Evolutionary conservation across 768 basidiomycete genomes (phyloP).

Genomic region (Mycena polygramma): DNA sequence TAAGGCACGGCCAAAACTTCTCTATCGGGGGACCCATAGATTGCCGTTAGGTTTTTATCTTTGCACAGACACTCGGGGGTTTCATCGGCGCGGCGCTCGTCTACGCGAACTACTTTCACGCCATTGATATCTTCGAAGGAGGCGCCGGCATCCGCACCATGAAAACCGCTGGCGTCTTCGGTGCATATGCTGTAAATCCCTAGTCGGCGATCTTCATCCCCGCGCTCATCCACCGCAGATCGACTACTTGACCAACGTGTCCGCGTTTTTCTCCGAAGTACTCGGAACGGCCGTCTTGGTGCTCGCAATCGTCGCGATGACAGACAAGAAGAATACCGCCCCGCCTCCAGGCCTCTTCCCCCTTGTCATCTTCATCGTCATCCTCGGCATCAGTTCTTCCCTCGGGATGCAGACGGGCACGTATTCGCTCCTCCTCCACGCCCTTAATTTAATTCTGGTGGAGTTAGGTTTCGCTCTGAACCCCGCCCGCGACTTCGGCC

Average conservation of each 20-base stretch:
- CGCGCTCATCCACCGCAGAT: constrained; percentile 7
- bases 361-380: constrained; percentile 58
- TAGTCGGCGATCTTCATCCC: no score
- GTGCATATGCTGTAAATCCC: constrained; percentile 24
- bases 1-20: constrained; percentile 1
- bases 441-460: not conserved
- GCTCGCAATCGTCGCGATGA: constrained; percentile 57
- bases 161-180: constrained; percentile 53
- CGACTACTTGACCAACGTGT: constrained; percentile 35
- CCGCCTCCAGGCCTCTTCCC: constrained; percentile 60
- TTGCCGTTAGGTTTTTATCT: constrained; percentile 50
- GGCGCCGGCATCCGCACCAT: constrained; percentile 59
- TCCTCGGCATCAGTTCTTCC: constrained; percentile 62
- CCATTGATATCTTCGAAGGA: constrained; percentile 69
- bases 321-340: constrained; percentile 60
- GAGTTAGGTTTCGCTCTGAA: constrained; percentile 58
- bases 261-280: constrained; percentile 36
- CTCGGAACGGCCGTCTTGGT: constrained; percentile 62
- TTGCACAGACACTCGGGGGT: constrained; percentile 67
- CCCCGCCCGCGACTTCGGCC: constrained; percentile 72
- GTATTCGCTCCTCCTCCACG: not conserved
- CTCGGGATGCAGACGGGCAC: constrained; percentile 64
- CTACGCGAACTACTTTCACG: constrained; percentile 71
- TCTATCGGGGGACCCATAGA: not conserved
- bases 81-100: constrained; percentile 62